These are phyloP conservation scores for Sporothrix luriei DNA, from an alignment of 2,329 filamentous ascomycete genomes.

Conservation along the genomic window DNA sequence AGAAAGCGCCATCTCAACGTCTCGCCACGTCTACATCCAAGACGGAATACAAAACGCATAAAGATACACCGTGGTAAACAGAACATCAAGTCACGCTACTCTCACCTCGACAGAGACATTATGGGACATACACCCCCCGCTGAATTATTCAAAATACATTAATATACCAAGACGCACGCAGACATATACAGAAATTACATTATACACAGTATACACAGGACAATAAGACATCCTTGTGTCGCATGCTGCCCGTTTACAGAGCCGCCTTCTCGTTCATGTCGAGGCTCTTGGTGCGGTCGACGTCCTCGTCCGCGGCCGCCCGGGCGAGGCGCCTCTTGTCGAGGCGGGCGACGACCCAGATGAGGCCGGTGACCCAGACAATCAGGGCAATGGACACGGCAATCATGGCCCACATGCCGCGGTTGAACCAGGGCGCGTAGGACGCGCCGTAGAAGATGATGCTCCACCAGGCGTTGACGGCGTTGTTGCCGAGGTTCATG, in stretches of 20 bases:
- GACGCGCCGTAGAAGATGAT: slow-evolving; percentile 70
- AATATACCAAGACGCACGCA: neutral
- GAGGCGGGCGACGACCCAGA: slow-evolving; percentile 46
- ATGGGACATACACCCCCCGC: neutral
- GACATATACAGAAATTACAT: neutral
- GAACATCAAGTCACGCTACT: neutral
- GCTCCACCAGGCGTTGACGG: slow-evolving; percentile 73
- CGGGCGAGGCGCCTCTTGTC: slow-evolving; percentile 28
- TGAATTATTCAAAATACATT: neutral
- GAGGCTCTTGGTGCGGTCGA: slow-evolving; percentile 15
- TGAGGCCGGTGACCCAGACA: slow-evolving; percentile 60
- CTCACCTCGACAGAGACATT: neutral
- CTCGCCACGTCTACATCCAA: no score
- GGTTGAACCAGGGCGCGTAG: slow-evolving; percentile 66
- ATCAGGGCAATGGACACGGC: slow-evolving; percentile 61
- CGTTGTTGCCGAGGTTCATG: slow-evolving; percentile 71
- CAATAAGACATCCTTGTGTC: no score
- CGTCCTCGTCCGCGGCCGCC: neutral
- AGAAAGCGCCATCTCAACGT: neutral
- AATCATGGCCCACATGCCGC: slow-evolving; percentile 76
- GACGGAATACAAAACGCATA: no score
- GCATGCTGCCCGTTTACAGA: neutral
- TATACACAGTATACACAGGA: neutral
- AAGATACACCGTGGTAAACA: no score
- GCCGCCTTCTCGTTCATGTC: slow-evolving; percentile 26